Conservation (phyloP, 1,139 yeast species). For the Lodderomyces theae region DNA sequence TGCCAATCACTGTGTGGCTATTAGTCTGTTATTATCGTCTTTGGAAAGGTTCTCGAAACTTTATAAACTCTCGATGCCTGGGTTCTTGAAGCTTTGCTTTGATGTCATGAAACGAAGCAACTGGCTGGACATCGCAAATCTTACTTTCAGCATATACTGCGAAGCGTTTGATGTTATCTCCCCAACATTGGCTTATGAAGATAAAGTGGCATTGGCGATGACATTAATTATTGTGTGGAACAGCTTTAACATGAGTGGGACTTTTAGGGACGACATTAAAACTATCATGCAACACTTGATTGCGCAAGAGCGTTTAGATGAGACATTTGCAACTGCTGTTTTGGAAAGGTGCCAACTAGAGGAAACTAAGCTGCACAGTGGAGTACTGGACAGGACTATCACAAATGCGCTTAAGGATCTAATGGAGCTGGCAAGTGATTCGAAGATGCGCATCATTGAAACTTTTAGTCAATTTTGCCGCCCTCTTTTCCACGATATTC, state of each 20-base stretch:
- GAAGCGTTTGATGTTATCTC: constrained; percentile 48
- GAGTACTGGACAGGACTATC: no score
- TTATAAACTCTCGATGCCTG: constrained; percentile 58
- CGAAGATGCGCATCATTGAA: constrained; percentile 15
- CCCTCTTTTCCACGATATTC: constrained; percentile 9
- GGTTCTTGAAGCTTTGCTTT: constrained; percentile 41
- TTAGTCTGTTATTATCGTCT: constrained; percentile 46
- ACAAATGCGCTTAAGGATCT: no score
- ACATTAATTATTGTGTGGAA: constrained; percentile 11
- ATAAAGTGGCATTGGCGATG: constrained; percentile 46
- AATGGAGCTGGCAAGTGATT: constrained; percentile 8
- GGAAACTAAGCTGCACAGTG: no score
- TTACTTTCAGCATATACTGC: constrained; percentile 39
- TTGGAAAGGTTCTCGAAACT: constrained; percentile 46
- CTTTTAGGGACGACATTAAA: constrained; percentile 18
- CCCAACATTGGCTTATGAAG: constrained; percentile 47
- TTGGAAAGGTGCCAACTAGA: no score
- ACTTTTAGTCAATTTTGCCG: constrained; percentile 12
- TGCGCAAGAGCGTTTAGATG: background rate
- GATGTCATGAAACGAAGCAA: constrained; percentile 29
- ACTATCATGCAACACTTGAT: constrained; percentile 3
- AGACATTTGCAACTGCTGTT: background rate
- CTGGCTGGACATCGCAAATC: constrained; percentile 19
- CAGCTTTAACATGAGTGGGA: constrained; percentile 16
- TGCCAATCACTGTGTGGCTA: constrained; percentile 52